phyloP scores from a whole-genome alignment of 768 basidiomycete genomes.

The Kwoniella botswanensis region DNA sequence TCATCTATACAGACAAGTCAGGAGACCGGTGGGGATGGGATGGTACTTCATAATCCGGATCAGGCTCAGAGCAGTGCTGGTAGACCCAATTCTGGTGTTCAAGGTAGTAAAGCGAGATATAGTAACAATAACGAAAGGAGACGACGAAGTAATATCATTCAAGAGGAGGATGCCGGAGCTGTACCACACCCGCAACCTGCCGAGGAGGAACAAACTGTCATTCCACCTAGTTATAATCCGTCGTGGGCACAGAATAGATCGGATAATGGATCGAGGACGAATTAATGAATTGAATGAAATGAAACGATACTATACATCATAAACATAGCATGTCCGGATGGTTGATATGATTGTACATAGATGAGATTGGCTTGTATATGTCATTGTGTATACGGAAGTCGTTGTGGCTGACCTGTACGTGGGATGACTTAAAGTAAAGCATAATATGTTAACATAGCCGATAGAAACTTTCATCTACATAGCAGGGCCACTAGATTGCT shows the following conservation, averaged over 20 bases:
- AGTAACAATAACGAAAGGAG: not conserved
- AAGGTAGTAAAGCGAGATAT: conserved; percentile 2
- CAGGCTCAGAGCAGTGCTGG: not conserved
- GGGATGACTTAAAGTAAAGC: too few species aligned
- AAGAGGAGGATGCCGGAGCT: conserved; percentile 16
- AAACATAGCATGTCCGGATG: not conserved
- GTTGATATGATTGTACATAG: too few species aligned
- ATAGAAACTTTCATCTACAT: too few species aligned
- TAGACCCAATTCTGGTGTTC: not conserved
- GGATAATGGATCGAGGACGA: not conserved
- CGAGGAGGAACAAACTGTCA: not conserved
- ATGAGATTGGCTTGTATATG: too few species aligned
- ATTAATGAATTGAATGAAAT: not conserved
- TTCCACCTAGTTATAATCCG: conserved; percentile 23
- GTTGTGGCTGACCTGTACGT: too few species aligned
- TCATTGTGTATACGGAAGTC: too few species aligned
- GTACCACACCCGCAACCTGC: not conserved
- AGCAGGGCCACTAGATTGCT: too few species aligned
- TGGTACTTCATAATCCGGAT: conserved; percentile 16
- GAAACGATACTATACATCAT: not conserved
- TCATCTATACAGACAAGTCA: not conserved
- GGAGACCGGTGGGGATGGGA: not conserved
- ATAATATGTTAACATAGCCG: too few species aligned
- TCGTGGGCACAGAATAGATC: conserved; percentile 8
- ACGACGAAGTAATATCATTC: conserved; percentile 6